Evolutionary conservation across 768 basidiomycete genomes (phyloP).

Genomic region (Dacryopinax spathularia): DNA sequence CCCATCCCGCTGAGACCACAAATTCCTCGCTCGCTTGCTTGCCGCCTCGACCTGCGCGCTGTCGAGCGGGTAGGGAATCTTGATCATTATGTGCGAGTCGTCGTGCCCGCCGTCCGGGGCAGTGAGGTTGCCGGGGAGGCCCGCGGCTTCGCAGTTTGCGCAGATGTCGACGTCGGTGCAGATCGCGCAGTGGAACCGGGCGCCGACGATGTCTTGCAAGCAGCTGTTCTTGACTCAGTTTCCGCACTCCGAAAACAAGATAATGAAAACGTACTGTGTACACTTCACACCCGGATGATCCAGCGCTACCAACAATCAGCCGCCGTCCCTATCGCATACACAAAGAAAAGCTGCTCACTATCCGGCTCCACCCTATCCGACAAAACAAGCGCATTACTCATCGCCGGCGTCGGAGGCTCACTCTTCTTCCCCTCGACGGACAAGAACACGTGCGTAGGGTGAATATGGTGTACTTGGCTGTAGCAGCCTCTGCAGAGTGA

Average conservation of each 20-base stretch:
- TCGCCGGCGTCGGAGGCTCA: constrained; percentile 15
- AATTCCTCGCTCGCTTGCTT: constrained; percentile 54
- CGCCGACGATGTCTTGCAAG: constrained; percentile 76
- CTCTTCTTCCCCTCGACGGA: constrained; percentile 48
- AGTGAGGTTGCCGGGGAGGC: constrained; percentile 68
- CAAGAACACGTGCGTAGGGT: constrained; percentile 78
- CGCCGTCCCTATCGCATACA: neutral
- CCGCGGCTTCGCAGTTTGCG: constrained; percentile 73
- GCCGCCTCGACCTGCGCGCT: constrained; percentile 58
- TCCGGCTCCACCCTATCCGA: constrained; percentile 7
- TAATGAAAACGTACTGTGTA: constrained; percentile 48
- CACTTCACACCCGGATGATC: constrained; percentile 74
- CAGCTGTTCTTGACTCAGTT: constrained; percentile 45
- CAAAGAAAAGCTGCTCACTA: constrained; percentile 5
- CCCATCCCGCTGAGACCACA: constrained; percentile 68
- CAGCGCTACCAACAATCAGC: constrained; percentile 36
- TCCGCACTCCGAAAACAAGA: neutral
- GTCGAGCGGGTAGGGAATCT: constrained; percentile 81
- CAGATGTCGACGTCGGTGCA: constrained; percentile 79
- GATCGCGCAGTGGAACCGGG: constrained; percentile 82
- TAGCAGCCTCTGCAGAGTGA: constrained; percentile 63
- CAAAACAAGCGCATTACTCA: neutral
- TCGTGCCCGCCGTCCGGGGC: constrained; percentile 62
- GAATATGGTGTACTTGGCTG: constrained; percentile 82
- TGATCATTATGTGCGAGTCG: constrained; percentile 86